These are phyloP conservation scores for Ilyonectria mors-panacis DNA, from an alignment of 2,329 filamentous ascomycete species.

Conservation along the genomic window DNA sequence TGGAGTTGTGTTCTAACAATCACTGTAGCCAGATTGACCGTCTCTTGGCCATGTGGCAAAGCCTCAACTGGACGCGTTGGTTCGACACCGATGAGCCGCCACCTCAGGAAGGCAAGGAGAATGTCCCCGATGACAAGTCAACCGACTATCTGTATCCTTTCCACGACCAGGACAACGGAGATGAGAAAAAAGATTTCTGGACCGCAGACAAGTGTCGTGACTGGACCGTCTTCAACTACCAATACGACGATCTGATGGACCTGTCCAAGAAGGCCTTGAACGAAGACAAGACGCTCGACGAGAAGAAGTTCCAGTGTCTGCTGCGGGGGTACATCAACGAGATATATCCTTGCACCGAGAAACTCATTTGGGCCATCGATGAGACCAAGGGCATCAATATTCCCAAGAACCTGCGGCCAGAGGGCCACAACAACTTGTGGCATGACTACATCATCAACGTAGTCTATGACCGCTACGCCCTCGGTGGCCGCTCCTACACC, in stretches of 20 bases:
- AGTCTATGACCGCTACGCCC: slow-evolving; percentile 10
- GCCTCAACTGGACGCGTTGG: slow-evolving; percentile 30
- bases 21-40: slow-evolving; percentile 27
- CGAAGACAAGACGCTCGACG: background rate
- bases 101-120: background rate
- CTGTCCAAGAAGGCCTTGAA: background rate
- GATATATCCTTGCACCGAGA: background rate
- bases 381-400: background rate
- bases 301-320: background rate
- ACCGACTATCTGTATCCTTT: slow-evolving; percentile 20
- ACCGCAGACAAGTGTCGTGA: slow-evolving; percentile 15
- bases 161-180: slow-evolving; percentile 9
- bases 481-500: background rate
- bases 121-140: background rate
- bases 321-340: background rate
- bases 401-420: background rate
- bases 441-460: slow-evolving; percentile 26
- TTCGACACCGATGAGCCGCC: slow-evolving; percentile 15
- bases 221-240: slow-evolving; percentile 12
- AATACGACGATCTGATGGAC: slow-evolving; percentile 9
- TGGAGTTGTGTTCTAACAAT: background rate
- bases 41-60: slow-evolving; percentile 32
- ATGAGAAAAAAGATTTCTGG: background rate
- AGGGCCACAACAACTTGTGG: background rate
- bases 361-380: background rate